Evolutionary conservation across 768 basidiomycete species (phyloP), one percentile per base, ranked within the genome.

Genomic region (Hygrocybe punicea): DNA sequence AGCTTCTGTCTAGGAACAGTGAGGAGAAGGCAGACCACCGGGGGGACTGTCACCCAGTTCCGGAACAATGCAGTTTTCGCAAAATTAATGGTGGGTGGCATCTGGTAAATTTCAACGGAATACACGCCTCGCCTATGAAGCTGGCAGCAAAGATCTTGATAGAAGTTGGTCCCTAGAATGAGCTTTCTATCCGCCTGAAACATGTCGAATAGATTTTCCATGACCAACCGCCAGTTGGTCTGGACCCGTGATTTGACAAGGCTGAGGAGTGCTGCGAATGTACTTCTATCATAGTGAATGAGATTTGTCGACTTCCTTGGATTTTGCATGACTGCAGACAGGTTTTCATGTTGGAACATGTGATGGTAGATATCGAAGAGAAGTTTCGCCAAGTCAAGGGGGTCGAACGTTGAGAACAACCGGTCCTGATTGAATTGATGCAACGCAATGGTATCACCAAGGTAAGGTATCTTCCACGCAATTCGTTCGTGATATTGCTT

Each of bases 341-440:
- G 14, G 40, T 73, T 67, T 51, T 80, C 76, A 21, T 71, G 58
- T 24, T 66, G 66, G 55, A 77, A 80, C 35, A 79, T 55, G 14
- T 63, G 48, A n/a, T 69, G 67, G 57, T 79, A 80, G 2, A 79
- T 62, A 25, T 71, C 69, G 58, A 70, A 76, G 1, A 80, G 66
- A 6, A 76, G 63, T 1, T 64, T 68, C 2, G 69, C 75, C 5
- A 80, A 63, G 39, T 75, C 70, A 1, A 50, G 19, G 0, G 60
- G 44, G 33, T 71, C 66, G 34, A 64, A 70, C 6, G 59, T 37
- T 0, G 63, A 58, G 8, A 52, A 55, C 7, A 55, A 56, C 8
- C 62, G 17, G 36, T 52, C 35, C 13, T 50, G 24, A 16, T 42
- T 49, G 1, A 29, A 19, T n/a, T 17, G 23, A 16, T 57, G 53